These are phyloP conservation scores for Nakaseomyces glabratus DNA, from an alignment of 1,139 yeast species.

Conservation along the genomic window DNA sequence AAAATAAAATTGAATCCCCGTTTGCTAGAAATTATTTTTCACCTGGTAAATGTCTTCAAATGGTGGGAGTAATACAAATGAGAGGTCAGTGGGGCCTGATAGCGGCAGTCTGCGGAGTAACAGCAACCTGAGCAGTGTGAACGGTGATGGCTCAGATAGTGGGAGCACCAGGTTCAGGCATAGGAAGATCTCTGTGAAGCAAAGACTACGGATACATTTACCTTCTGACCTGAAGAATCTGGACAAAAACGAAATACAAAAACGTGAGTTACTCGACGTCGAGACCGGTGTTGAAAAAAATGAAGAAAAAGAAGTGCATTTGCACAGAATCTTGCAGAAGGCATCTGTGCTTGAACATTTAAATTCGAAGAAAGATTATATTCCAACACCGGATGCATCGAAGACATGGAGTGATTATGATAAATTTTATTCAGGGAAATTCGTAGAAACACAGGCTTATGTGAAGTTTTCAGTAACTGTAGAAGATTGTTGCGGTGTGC, in stretches of 20 bases:
- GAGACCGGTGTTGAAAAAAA: constrained; percentile 98
- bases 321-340: constrained; percentile 60
- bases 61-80: constrained; percentile 3
- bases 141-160: constrained; percentile 9
- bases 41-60: constrained; percentile 8
- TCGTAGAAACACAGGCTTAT: constrained; percentile 66
- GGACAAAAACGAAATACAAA: constrained; percentile 59
- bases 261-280: constrained; percentile 77
- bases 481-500: constrained; percentile 83
- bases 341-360: constrained; percentile 28
- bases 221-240: constrained; percentile 74
- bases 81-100: constrained; percentile 7
- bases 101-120: constrained; percentile 4
- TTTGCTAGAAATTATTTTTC: no score
- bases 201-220: constrained; percentile 68
- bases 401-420: constrained; percentile 69
- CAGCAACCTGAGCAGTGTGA: constrained; percentile 1
- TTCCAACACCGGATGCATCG: constrained; percentile 97
- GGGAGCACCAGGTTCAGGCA: constrained; percentile 61
- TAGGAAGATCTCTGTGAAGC: constrained; percentile 84
- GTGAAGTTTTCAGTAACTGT: constrained; percentile 90
- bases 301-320: constrained; percentile 94
- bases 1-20: no score
- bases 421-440: constrained; percentile 60
- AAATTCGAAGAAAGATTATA: constrained; percentile 55